Evolutionary conservation across 192 early-diverging fungal species (phyloP).

Genomic region (Lunasporangiospora selenospora): DNA sequence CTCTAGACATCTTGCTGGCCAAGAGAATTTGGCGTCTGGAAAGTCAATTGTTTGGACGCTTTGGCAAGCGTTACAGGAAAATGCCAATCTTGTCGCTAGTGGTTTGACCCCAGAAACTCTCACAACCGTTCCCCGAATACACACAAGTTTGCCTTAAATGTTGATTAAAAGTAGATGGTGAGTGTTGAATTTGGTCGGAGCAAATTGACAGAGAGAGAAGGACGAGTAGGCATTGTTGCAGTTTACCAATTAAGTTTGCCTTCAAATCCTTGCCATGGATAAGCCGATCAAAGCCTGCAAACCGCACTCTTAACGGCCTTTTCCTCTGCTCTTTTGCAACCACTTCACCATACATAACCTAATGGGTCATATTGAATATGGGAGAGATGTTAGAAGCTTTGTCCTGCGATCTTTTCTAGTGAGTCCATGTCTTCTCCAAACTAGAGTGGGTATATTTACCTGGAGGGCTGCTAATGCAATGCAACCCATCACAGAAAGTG

Average conservation of each 20-base stretch:
- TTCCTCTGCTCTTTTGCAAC: slow-evolving; percentile 2
- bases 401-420: no score
- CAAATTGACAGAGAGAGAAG: background rate
- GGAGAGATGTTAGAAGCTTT: no score
- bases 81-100: slow-evolving; percentile 66
- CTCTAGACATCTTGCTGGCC: slow-evolving; percentile 64
- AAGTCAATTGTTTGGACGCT: slow-evolving; percentile 62
- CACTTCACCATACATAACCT: slow-evolving; percentile 24
- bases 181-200: no score
- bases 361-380: background rate
- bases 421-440: no score
- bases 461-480: slow-evolving; percentile 25
- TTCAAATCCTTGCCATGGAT: slow-evolving; percentile 67
- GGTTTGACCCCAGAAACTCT: slow-evolving; percentile 77
- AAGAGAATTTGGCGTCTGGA: slow-evolving; percentile 67
- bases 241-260: slow-evolving; percentile 71
- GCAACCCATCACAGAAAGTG: slow-evolving; percentile 16
- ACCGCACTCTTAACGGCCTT: slow-evolving; percentile 15
- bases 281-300: slow-evolving; percentile 21
- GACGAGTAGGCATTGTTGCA: background rate
- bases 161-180: background rate
- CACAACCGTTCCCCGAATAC: slow-evolving; percentile 81
- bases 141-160: slow-evolving; percentile 62
- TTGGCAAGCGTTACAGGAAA: slow-evolving; percentile 68
- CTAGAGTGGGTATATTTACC: slow-evolving; percentile 6